Evolutionary conservation across 2,329 filamentous ascomycete genomes (phyloP).

Genomic region (Microthyrium microscopicum): DNA sequence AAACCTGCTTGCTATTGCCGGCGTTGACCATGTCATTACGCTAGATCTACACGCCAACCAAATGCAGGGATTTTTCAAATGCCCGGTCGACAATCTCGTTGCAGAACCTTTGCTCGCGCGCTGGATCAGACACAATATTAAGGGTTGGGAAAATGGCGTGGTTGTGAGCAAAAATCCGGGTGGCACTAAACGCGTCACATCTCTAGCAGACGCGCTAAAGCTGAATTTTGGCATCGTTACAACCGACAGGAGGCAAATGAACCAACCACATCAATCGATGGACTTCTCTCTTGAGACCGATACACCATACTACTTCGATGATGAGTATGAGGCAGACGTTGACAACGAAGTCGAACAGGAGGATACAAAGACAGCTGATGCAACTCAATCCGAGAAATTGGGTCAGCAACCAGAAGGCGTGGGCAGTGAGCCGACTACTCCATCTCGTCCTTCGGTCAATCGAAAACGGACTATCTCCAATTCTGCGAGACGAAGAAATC

Average conservation of each 20-base stretch:
- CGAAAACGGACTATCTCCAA: not conserved
- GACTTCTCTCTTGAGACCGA: too few species aligned
- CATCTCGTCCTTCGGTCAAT: too few species aligned
- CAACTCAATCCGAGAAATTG: not conserved
- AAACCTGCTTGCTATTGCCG: constrained; percentile 82
- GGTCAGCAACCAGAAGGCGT: not conserved
- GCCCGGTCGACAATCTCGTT: constrained; percentile 91
- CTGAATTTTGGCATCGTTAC: constrained; percentile 96
- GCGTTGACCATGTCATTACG: constrained; percentile 93
- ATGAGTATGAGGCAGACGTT: constrained; percentile 11
- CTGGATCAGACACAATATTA: constrained; percentile 84
- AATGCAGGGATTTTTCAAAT: constrained; percentile 98
- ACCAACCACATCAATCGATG: too few species aligned
- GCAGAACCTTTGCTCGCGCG: constrained; percentile 88
- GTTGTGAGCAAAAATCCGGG: constrained; percentile 97
- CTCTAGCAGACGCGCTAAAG: constrained; percentile 85
- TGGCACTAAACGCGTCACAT: constrained; percentile 92
- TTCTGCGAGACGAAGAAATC: not conserved
- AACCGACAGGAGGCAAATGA: constrained; percentile 57
- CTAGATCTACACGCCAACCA: constrained; percentile 85
- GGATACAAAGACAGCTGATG: constrained; percentile 2
- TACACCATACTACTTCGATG: constrained; percentile 1
- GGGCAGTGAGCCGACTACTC: not conserved
- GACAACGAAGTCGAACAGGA: constrained; percentile 8
- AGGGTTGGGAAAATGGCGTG: constrained; percentile 77